Base-by-base conservation (phyloP, 192 early-diverging fungal genomes). In the Podila epicladia region DNA sequence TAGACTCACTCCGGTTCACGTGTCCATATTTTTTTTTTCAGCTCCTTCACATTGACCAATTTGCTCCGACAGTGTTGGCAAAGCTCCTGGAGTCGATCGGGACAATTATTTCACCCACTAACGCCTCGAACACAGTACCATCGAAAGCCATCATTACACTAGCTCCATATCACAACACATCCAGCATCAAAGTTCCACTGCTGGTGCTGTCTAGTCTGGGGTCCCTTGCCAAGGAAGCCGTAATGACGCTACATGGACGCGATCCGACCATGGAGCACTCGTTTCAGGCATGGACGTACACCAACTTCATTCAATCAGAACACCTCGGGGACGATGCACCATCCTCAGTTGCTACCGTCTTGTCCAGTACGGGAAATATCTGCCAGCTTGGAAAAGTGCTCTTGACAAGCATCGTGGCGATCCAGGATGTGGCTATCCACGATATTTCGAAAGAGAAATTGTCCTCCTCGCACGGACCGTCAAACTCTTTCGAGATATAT, bases 51-150 rank as follows among this genome's bases (percentile, higher is more conserved):
- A 15, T 37, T 5, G 15, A 60, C 6, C 13, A 17, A 3, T 69
- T 69, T 57, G 9, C 41, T 12, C 51, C 59, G 3, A 32, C 19
- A 4, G 12, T 49, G 2, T 58, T 64, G 45, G 19, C 67, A 28
- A 72, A 80, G 31, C 62, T 69, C 24, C 59, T 69, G 5, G 77
- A 80, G 35, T 15, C 73, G 60, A 22, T 80, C 29, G 38, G 61
- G 22, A 33, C 58, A 57, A 29, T 29, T 8, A 67, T 73, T 28
- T 6, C 13, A 3, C n/a, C 66, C 33, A 38, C 26, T 29, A 31
- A 29, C 2, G 24, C 1, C 9, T 19, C 53, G 53, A 58, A 15
- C 15, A 45, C 3, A 45, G 13, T 3, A 45, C 41, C 41, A 4
- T 17, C 41, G 41, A 15, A 45, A 45, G 15, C 41, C 41, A 45